Evolutionary conservation across 768 basidiomycete genomes (phyloP), one percentile per base, ranked within the genome.

Genomic region (Termitomyces titanicus): DNA sequence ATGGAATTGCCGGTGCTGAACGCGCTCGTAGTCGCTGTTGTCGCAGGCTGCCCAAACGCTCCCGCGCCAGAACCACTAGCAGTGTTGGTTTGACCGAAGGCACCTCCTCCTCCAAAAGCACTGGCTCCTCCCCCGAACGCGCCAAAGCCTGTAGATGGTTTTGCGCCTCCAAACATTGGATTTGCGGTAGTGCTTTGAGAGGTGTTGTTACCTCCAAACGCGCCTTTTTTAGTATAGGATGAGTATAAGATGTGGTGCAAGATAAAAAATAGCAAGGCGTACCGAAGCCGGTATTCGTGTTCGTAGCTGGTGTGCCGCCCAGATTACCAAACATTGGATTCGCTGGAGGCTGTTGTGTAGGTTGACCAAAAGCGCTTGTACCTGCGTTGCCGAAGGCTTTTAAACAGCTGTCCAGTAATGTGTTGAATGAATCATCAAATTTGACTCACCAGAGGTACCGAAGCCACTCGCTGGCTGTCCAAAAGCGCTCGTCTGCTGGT

Each of bases 291-390:
- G 68, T 61, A 13, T 62, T 64, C 9, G 74, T 65, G 53, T 70
- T 70, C 56, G 61, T 62, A 43, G 70, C 61, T 15, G 74, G 61
- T 51, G 71, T 68, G 24, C 72, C 74, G 44, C n/a, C n/a, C n/a
- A 85, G 66, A 58, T 79, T 82, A 47, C 89, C 89, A 68, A 92
- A 92, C 88, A 92, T 92, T 39, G 89, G 87, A 64, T 91, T 91
- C 5, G 83, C 79, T 59, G 77, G 79, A 2, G 79, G 79, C 64
- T 81, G 86, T 59, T 82, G 85, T 62, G 57, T 27, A 18, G 78
- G 81, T 49, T 72, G 73, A 51, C 84, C 82, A 76, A 88, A 88
- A 56, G 83, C 72, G 63, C 78, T 68, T 50, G 79, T 72, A 22
- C 78, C 70, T 51, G 77, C 69, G 27, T 73, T 72, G 59, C 83